Percentiles rank a stretch among this genome's conserved stretches.
Conservation (phyloP, 495 filamentous ascomycete genomes). For the Penicillium cinerascens region DNA sequence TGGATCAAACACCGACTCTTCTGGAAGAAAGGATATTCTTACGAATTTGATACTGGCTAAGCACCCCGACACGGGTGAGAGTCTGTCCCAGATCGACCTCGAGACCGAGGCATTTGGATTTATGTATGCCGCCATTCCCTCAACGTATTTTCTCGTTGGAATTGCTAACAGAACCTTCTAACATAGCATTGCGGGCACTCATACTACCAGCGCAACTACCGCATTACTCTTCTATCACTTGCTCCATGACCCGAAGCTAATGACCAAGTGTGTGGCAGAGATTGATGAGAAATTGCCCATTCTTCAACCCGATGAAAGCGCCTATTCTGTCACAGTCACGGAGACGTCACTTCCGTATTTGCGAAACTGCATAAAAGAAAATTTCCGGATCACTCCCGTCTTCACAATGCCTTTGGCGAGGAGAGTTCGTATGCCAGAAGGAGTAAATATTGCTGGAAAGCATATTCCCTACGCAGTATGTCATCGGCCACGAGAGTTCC, state of each 20-base stretch:
- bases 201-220: constrained; percentile 11
- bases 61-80: constrained; percentile 8
- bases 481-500: too few relatives aligned
- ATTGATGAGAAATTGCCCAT: constrained; percentile 3
- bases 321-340: constrained; percentile 2
- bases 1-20: neutral
- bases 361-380: constrained; percentile 10
- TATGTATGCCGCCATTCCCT: constrained; percentile 1
- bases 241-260: constrained; percentile 1
- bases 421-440: constrained; percentile 3
- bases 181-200: constrained; percentile 9
- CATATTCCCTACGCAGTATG: constrained; percentile 6
- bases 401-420: constrained; percentile 12
- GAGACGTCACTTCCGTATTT: constrained; percentile 8
- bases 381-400: constrained; percentile 9
- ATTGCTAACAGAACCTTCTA: neutral
- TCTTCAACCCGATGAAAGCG: constrained; percentile 1
- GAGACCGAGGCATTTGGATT: constrained; percentile 14
- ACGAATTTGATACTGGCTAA: constrained; percentile 13
- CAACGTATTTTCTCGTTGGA: too few relatives aligned
- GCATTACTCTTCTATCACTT: constrained; percentile 9
- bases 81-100: constrained; percentile 1
- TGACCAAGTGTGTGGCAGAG: constrained; percentile 5
- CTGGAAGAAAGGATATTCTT: constrained; percentile 7
- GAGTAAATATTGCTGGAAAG: constrained; percentile 4